Base-by-base conservation (phyloP, 1,284 basidiomycete genomes). In the Chalciporus sp. region DNA sequence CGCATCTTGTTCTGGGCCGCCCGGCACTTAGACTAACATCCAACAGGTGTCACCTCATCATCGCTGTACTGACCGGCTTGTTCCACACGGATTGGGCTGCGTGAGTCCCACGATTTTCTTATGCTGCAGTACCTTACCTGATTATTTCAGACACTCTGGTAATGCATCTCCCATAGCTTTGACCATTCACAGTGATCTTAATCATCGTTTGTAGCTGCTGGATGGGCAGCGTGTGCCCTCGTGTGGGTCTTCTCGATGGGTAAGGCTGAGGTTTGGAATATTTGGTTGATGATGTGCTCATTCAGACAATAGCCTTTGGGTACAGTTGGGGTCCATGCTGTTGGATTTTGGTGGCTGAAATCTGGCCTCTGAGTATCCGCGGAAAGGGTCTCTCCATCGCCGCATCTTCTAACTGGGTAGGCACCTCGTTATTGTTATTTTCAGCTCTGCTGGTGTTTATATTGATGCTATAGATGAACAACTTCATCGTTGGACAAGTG, bases 271-370 rank as follows among this genome's bases (percentile, higher is more conserved):
- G 26, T 29, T 23, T 48, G 48, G 51, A 26, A 10, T 37, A 33
- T 40, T 47, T 17, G 51, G 11, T 19, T 28, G 50, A 44, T 33
- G 31, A 7, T 53, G 11, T 53, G 9, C 42, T 49, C 27, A 49
- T 45, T 17, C 40, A 27, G 20, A 10, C 20, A 40, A 20, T 46
- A 78, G 80, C 73, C 2, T 86, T 85, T 61, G 85, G 85, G 42
- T 88, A 86, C 62, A 83, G 81, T 53, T 88, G 85, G 85, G 85
- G 83, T 72, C 85, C 85, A 8, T 85, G 83, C 59, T 74, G 81
- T 17, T 87, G 85, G 85, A 84, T 87, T 63, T 66, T 86, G 42
- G 80, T 85, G 12, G 81, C 85, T 8, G 85, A 76, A 61, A 85
- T 86, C 49, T 87, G 83, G 82, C 85, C 84, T 16, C 63, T 88